Conservation (phyloP, 148 eudicot genomes). For the Euryodendron excelsum region DNA sequence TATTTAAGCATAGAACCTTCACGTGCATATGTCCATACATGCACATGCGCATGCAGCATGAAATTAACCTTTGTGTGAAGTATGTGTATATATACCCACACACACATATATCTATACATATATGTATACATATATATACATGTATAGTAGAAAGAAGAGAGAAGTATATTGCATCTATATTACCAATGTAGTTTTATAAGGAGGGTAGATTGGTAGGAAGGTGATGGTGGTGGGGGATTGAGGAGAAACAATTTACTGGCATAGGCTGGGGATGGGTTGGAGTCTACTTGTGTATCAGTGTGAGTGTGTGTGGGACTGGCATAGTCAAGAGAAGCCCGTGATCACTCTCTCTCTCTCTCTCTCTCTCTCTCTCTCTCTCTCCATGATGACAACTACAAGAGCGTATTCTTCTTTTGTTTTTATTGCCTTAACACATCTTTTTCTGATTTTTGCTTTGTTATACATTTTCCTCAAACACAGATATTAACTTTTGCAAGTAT, state of each 20-base stretch:
- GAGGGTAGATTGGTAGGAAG: not conserved
- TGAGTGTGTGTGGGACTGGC: slow-evolving; percentile 5
- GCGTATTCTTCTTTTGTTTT: slow-evolving; percentile 9
- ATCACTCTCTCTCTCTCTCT: too few species aligned
- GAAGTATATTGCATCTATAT: too few species aligned
- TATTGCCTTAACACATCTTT: not conserved
- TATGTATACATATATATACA: too few species aligned
- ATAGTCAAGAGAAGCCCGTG: slow-evolving; percentile 38
- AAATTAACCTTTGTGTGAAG: too few species aligned
- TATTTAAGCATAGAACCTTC: too few species aligned
- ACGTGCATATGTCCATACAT: too few species aligned
- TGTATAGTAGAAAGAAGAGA: too few species aligned
- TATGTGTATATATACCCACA: too few species aligned
- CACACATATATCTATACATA: too few species aligned
- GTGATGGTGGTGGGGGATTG: not conserved
- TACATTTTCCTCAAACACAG: not conserved
- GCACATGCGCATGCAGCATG: too few species aligned
- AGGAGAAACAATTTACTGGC: not conserved
- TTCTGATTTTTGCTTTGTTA: not conserved
- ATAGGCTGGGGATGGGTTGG: slow-evolving; percentile 17
- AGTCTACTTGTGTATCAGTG: not conserved
- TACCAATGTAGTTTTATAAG: too few species aligned
- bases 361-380: too few species aligned
- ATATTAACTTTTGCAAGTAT: not conserved
- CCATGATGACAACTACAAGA: slow-evolving; percentile 8